Evolutionary conservation across 345 rosid species (phyloP), one percentile per base, ranked within the genome.

Genomic region (Streptanthus diversifolius): DNA sequence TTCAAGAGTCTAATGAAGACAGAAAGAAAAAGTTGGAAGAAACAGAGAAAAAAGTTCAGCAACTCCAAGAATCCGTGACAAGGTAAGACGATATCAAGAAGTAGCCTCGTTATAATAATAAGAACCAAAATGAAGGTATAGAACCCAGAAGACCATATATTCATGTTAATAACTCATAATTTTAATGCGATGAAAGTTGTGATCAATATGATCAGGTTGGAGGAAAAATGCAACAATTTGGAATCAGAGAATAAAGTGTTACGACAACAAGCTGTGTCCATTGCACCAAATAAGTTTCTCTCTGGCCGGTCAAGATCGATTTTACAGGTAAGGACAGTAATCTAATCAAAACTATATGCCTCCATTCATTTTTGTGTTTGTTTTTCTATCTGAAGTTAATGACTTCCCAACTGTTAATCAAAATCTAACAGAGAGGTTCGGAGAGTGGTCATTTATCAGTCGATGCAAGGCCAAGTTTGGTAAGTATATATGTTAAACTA

Each of bases 191-290:
- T 49, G 54, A 49, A 10, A 11, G 14, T 22, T 11, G 30, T 1
- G 56, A 24, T 65, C 45, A 13, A 63, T 2, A 12, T 76, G 77
- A 70, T 66, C 73, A 92, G 98, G 82, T 75, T 85, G 67, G 98
- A 92, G 74, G 98, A 90, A 83, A 92, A 86, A 82, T 82, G 88
- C 39, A 58, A 82, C 39, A 92, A 92, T 66, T 68, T 88, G 62
- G 96, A 88, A 79, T 92, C 98, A 35, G 96, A 90, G 78, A 90
- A 89, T 76, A 83, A 86, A 85, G 98, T 92, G n/a, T 84, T 92
- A 44, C 78, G 96, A 39, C 98, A 92, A 77, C 98, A 92, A 77
- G 96, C 95, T 49, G 90, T 92, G 62, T 86, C 96, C 27, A 84
- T 92, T 85, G 85, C 98, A 60, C 92, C 98, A 29, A 92, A 85